These are phyloP conservation scores for Rhodotorula paludigena DNA, from an alignment of 768 basidiomycete species.

Conservation along the genomic window DNA sequence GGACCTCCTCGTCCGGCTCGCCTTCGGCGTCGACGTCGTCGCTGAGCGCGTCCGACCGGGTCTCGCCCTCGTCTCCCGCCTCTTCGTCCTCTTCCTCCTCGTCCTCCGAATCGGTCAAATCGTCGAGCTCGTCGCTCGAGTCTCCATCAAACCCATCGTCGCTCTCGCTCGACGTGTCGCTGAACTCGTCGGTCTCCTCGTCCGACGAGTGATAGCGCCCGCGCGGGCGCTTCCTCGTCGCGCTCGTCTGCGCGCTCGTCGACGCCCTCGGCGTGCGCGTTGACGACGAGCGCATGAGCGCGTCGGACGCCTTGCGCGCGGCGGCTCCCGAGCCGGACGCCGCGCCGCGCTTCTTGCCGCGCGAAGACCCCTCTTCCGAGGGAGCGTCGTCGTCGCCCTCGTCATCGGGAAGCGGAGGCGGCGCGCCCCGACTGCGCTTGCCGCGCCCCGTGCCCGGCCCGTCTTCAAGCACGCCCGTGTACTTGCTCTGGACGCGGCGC, in stretches of 20 bases:
- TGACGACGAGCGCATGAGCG: no score
- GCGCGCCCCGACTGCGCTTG: background rate
- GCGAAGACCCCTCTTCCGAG: no score
- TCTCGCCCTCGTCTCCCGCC: background rate
- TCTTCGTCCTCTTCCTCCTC: background rate
- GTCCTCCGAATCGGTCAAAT: no score
- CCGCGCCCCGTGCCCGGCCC: background rate
- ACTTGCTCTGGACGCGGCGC: constrained; percentile 15
- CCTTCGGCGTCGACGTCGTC: background rate
- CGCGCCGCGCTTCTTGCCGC: background rate
- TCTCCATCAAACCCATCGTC: background rate
- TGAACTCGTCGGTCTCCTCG: background rate
- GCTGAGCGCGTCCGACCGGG: background rate
- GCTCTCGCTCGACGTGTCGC: background rate
- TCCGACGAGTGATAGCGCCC: background rate
- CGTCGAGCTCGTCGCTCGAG: background rate
- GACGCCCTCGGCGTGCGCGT: background rate
- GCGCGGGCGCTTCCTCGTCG: background rate
- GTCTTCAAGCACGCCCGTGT: constrained; percentile 1
- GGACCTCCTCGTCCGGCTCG: constrained; percentile 2
- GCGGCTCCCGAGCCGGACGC: background rate
- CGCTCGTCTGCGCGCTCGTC: background rate
- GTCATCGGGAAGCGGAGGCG: background rate
- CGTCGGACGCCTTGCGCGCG: no score
- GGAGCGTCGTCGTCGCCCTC: no score